Evolutionary conservation across 257 asterid species (phyloP), one percentile per base, ranked within the genome.

Genomic region (Nicotiana attenuata): DNA sequence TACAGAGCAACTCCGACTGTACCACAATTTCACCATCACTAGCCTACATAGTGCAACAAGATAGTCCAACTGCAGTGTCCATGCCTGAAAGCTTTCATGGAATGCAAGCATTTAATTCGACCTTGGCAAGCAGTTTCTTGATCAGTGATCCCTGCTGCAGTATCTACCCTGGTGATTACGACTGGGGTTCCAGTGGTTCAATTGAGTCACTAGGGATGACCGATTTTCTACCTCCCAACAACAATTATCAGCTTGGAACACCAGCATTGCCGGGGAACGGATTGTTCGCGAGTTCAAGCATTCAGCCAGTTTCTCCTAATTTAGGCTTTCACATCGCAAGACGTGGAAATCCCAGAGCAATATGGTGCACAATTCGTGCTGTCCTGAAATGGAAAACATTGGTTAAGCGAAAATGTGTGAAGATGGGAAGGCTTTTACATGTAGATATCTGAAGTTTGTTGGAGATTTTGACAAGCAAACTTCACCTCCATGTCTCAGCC

Each of bases 311-410:
- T 24, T 88, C 92, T 76, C 87, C 95, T 77, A 78, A 86, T 83
- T 68, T 91, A 47, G 89, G 85, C 82, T 55, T 86, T 76, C 69
- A 55, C 47, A 80, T 85, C 71, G 83, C 94, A 41, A 83, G 87
- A 75, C 82, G 33, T 66, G 88, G 90, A 65, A 89, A 81, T 78
- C 86, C 96, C 67, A 90, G 83, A 83, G 85, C 90, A 5, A 86
- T 91, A 66, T 93, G 97, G 99, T 90, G 97, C 89, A 93, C 91
- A 87, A 88, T 95, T 67, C 86, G 91, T 3, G 97, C 97, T 1
- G 95, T 88, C 83, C 88, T 95, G 13, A 93, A 91, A 88, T 93
- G 95, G 96, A 81, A 85, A 65, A 94, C 93, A 83, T 87, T 92
- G 84, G 87, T 88, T 17, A 88, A 86, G 90, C 90, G 79, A 90